Percentiles rank a stretch among this genome's conserved stretches.
These are phyloP conservation scores for Beta corolliflora DNA, from an alignment of 179 eudicot genomes.

Conservation along the genomic window DNA sequence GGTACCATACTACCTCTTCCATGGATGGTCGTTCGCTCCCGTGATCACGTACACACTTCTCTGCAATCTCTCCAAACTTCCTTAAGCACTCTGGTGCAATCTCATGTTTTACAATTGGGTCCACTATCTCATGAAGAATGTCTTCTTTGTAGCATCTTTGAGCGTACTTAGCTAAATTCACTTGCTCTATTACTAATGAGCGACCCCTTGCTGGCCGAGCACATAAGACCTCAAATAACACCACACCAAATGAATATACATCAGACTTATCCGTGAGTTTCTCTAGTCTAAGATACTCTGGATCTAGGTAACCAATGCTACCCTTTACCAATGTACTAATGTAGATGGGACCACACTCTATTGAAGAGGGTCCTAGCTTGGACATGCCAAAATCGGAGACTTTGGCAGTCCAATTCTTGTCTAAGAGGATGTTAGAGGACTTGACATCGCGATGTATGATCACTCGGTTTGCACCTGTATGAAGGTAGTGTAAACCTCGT, in stretches of 20 bases:
- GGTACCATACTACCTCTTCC: slow-evolving; percentile 3
- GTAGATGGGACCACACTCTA: slow-evolving; percentile 15
- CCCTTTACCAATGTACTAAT: slow-evolving; percentile 43
- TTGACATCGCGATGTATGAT: slow-evolving; percentile 51
- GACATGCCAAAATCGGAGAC: slow-evolving; percentile 47
- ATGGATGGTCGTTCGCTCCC: background rate
- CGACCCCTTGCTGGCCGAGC: background rate
- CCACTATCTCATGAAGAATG: background rate
- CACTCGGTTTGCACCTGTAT: slow-evolving; percentile 26
- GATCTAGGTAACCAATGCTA: slow-evolving; percentile 38
- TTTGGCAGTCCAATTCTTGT: slow-evolving; percentile 42
- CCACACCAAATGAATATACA: slow-evolving; percentile 14
- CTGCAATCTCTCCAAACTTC: slow-evolving; percentile 8
- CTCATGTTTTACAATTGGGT: background rate
- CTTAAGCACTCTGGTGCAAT: background rate
- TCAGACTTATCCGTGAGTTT: background rate
- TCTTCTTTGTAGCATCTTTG: background rate
- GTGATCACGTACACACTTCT: background rate
- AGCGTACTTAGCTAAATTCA: background rate
- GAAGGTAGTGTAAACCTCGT: slow-evolving; percentile 41
- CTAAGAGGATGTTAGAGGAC: slow-evolving; percentile 39
- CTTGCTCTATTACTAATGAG: background rate
- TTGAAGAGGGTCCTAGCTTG: slow-evolving; percentile 28
- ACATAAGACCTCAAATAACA: slow-evolving; percentile 1
- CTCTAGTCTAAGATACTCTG: background rate